Conservation (phyloP, 169 alveolate genomes). For the Neospora caninum region DNA sequence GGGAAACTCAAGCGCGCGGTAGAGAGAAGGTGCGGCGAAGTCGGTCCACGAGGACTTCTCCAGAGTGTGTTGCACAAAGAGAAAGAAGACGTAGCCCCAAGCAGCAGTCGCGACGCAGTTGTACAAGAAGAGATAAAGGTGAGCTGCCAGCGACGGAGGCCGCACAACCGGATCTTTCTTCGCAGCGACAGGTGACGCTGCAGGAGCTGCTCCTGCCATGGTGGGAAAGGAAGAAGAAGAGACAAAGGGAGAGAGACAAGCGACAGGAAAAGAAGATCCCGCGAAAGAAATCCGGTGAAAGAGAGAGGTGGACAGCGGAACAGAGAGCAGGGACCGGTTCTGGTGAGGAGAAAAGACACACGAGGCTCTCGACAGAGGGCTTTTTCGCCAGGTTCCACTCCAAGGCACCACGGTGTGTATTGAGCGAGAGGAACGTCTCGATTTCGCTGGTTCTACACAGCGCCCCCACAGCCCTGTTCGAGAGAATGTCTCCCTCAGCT, state of each 20-base stretch:
- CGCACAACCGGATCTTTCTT: neutral
- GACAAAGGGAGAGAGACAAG: neutral
- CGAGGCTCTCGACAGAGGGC: too few species aligned
- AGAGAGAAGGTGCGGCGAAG: constrained; percentile 5
- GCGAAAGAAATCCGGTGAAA: neutral
- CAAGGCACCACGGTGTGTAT: too few species aligned
- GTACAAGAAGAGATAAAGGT: neutral
- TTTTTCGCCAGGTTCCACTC: too few species aligned
- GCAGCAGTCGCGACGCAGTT: constrained; percentile 31
- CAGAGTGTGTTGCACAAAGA: neutral
- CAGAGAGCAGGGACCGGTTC: too few species aligned
- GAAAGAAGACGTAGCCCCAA: constrained; percentile 49
- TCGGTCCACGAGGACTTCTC: constrained; percentile 4
- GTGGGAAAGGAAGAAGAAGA: neutral
- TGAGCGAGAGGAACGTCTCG: too few species aligned
- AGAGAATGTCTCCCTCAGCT: too few species aligned
- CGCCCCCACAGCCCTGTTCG: too few species aligned
- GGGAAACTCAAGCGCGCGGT: constrained; percentile 47
- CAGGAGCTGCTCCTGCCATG: neutral
- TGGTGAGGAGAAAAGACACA: too few species aligned
- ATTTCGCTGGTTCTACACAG: too few species aligned
- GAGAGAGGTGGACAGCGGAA: too few species aligned
- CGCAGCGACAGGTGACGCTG: neutral
- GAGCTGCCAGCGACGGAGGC: neutral
- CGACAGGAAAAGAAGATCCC: neutral